A percentile compares a stretch with the other conserved stretches of the same genome.
These are phyloP conservation scores for Globisporangium carolinianum DNA, from an alignment of 352 stramenopile genomes.

Conservation along the genomic window DNA sequence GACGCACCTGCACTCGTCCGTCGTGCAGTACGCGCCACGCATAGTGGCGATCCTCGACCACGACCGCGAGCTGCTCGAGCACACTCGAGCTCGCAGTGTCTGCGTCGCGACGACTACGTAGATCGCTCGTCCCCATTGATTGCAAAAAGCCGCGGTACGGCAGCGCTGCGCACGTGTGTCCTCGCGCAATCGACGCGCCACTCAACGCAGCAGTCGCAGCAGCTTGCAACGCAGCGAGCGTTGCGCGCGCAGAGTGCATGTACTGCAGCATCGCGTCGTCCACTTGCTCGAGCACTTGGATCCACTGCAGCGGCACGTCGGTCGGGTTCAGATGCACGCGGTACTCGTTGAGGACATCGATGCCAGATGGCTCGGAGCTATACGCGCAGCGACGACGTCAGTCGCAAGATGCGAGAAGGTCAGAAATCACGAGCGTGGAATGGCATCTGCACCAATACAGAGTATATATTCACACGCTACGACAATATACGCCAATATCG, in stretches of 20 bases:
- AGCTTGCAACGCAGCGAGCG: conserved; percentile 23
- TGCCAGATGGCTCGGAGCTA: conserved; percentile 38
- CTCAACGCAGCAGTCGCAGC: conserved; percentile 29
- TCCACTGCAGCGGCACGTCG: conserved; percentile 58
- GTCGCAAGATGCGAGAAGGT: too few relatives aligned
- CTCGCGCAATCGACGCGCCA: conserved; percentile 25
- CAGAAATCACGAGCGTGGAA: too few relatives aligned
- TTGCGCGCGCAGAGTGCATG: conserved; percentile 32
- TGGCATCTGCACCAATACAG: neutral
- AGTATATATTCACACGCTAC: conserved; percentile 6
- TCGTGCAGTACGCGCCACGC: conserved; percentile 37
- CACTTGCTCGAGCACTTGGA: conserved; percentile 49
- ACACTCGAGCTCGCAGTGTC: conserved; percentile 12
- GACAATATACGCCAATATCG: neutral
- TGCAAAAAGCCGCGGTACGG: conserved; percentile 50
- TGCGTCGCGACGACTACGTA: neutral
- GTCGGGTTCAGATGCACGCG: conserved; percentile 43
- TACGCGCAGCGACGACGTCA: neutral
- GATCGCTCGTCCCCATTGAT: conserved; percentile 18
- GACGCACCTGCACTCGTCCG: conserved; percentile 25
- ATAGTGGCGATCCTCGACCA: conserved; percentile 35
- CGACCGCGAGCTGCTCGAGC: conserved; percentile 28
- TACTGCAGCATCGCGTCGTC: conserved; percentile 39
- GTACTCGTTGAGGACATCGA: conserved; percentile 57
- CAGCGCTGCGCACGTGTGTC: conserved; percentile 42